A percentile compares a stretch with the other conserved stretches of the same genome.
Conservation (phyloP, 495 filamentous ascomycete genomes). For the Trypethelium eluteriae region DNA sequence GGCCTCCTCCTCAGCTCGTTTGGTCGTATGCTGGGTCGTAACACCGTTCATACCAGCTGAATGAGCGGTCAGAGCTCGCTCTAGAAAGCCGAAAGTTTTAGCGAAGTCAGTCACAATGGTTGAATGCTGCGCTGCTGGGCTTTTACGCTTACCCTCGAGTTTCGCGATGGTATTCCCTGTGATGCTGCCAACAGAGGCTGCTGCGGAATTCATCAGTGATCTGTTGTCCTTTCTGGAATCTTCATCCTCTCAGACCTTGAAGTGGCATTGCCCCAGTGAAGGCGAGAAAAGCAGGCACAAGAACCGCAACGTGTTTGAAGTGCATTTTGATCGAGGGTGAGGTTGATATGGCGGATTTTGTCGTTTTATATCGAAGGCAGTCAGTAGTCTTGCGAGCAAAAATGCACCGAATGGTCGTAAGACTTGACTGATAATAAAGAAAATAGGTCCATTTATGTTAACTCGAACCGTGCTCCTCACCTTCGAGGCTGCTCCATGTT, state of each 20-base stretch:
- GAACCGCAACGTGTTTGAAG: neutral
- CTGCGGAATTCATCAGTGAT: neutral
- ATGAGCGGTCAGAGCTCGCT: neutral
- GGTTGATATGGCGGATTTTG: neutral
- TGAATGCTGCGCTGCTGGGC: neutral
- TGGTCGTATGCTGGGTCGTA: neutral
- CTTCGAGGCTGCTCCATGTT: neutral
- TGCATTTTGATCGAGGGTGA: neutral
- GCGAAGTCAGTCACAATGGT: neutral
- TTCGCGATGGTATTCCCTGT: neutral
- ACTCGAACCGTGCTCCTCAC: neutral
- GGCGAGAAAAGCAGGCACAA: neutral
- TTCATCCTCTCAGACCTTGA: neutral
- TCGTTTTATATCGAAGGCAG: neutral
- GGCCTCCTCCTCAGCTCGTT: neutral
- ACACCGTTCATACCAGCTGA: neutral
- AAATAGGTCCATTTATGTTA: neutral
- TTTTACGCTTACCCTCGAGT: neutral
- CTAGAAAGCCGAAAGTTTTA: neutral
- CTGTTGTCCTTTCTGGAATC: neutral
- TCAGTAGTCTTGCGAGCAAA: neutral
- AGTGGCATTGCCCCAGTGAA: neutral
- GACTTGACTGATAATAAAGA: neutral
- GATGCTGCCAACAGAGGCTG: neutral
- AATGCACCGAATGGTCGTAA: neutral